phyloP scores from a whole-genome alignment of 2,329 filamentous ascomycete species.

The Orbilia blumenaviensis region DNA sequence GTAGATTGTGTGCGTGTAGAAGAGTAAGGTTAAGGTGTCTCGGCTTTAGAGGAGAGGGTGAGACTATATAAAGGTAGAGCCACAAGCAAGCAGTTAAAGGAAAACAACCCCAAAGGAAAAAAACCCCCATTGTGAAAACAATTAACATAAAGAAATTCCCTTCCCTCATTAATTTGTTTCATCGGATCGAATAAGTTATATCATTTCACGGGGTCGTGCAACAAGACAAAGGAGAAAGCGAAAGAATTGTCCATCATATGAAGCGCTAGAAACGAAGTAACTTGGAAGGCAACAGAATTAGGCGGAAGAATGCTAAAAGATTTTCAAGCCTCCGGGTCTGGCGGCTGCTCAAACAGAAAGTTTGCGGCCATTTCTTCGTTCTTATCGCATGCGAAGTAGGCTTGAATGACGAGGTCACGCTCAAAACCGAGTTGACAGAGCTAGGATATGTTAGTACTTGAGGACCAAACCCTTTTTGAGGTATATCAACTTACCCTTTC shows the following conservation, averaged over 20 bases:
- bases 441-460: slow-evolving; percentile 63
- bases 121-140: neutral
- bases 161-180: slow-evolving; percentile 9
- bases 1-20: neutral
- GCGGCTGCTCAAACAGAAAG: slow-evolving; percentile 91
- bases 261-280: slow-evolving; percentile 54
- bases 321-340: slow-evolving; percentile 74
- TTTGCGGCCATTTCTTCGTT: slow-evolving; percentile 98
- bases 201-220: neutral
- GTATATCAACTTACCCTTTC: slow-evolving; percentile 75
- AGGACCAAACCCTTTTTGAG: slow-evolving; percentile 35
- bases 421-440: slow-evolving; percentile 93
- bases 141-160: neutral
- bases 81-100: neutral
- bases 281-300: slow-evolving; percentile 16
- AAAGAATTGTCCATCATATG: slow-evolving; percentile 47
- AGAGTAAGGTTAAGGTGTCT: neutral
- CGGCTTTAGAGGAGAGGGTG: neutral
- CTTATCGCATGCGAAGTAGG: slow-evolving; percentile 99
- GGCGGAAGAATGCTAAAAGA: neutral
- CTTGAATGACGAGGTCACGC: slow-evolving; percentile 92
- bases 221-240: slow-evolving; percentile 21
- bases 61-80: neutral
- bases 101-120: neutral
- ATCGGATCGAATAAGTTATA: slow-evolving; percentile 5